Evolutionary conservation across 257 asterid genomes (phyloP).

Genomic region (Capsicum chinense): DNA sequence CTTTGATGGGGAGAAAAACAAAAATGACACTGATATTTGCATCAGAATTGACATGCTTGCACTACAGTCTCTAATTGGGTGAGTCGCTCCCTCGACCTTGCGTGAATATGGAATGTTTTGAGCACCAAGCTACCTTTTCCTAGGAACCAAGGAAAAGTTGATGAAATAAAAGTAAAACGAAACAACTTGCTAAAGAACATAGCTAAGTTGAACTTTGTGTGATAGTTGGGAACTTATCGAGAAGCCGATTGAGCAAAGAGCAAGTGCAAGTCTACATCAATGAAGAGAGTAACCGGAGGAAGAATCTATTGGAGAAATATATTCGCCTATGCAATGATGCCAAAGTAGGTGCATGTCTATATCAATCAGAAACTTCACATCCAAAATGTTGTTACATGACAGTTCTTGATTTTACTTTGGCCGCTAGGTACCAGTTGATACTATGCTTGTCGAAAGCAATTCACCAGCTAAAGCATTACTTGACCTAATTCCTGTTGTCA

Average conservation of each 20-base stretch:
- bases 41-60: neutral
- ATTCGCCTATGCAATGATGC: slow-evolving; percentile 67
- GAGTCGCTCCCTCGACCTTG: neutral
- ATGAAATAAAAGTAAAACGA: neutral
- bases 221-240: slow-evolving; percentile 76
- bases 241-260: slow-evolving; percentile 72
- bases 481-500: slow-evolving; percentile 65
- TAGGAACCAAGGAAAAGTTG: neutral
- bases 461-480: slow-evolving; percentile 67
- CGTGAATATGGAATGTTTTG: neutral
- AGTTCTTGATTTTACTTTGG: slow-evolving; percentile 13
- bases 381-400: neutral
- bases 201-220: slow-evolving; percentile 10
- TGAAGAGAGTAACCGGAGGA: slow-evolving; percentile 70
- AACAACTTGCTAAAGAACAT: neutral
- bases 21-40: too few species aligned
- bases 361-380: neutral
- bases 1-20: too few species aligned
- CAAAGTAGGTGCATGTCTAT: slow-evolving; percentile 43
- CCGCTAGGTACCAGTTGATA: slow-evolving; percentile 67
- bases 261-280: slow-evolving; percentile 60
- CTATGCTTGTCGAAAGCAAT: slow-evolving; percentile 83
- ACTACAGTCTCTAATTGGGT: neutral
- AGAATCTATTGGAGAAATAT: slow-evolving; percentile 60
- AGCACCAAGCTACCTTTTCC: neutral